Percentiles rank a stretch among this genome's conserved stretches.
Evolutionary conservation across 2,329 filamentous ascomycete species (phyloP).

Genomic region (Ilyonectria destructans): DNA sequence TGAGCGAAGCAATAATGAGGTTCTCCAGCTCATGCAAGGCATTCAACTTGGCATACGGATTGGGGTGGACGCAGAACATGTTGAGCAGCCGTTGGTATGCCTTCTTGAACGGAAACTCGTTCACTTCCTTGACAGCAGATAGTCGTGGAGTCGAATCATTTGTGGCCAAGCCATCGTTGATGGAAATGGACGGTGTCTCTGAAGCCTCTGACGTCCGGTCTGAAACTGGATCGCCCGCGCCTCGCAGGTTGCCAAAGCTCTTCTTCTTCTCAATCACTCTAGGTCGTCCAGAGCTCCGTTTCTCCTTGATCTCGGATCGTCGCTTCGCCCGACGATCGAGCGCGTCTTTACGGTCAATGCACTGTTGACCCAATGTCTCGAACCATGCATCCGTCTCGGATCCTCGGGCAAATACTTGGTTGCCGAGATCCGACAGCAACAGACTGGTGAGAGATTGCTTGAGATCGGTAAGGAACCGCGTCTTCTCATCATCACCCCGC

Average conservation of each 20-base stretch:
- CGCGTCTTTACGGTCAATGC: slow-evolving; percentile 74
- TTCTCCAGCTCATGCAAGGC: slow-evolving; percentile 87
- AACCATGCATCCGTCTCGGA: slow-evolving; percentile 97
- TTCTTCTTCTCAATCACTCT: slow-evolving; percentile 76
- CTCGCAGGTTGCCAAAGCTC: slow-evolving; percentile 77
- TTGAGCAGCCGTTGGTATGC: slow-evolving; percentile 86
- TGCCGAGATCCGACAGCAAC: slow-evolving; percentile 90
- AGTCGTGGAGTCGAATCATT: slow-evolving; percentile 48
- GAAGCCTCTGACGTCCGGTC: slow-evolving; percentile 59
- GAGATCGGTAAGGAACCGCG: slow-evolving; percentile 83
- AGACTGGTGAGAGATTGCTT: slow-evolving; percentile 87
- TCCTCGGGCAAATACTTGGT: slow-evolving; percentile 86
- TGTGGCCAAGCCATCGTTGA: slow-evolving; percentile 58
- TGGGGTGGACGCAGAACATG: slow-evolving; percentile 91
- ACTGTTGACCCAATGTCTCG: slow-evolving; percentile 76
- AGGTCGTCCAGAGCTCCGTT: slow-evolving; percentile 64
- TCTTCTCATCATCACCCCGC: slow-evolving; percentile 78
- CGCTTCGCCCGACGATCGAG: slow-evolving; percentile 65
- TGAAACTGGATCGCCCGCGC: slow-evolving; percentile 60
- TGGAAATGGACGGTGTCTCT: slow-evolving; percentile 56
- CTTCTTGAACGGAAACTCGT: slow-evolving; percentile 84
- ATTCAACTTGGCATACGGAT: slow-evolving; percentile 88
- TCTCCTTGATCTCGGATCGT: slow-evolving; percentile 59
- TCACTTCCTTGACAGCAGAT: slow-evolving; percentile 46
- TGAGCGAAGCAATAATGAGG: slow-evolving; percentile 82